Percentiles rank a stretch among this genome's conserved stretches.
phyloP scores from a whole-genome alignment of 1,139 yeast genomes.

The Suhomyces coccinellae region DNA sequence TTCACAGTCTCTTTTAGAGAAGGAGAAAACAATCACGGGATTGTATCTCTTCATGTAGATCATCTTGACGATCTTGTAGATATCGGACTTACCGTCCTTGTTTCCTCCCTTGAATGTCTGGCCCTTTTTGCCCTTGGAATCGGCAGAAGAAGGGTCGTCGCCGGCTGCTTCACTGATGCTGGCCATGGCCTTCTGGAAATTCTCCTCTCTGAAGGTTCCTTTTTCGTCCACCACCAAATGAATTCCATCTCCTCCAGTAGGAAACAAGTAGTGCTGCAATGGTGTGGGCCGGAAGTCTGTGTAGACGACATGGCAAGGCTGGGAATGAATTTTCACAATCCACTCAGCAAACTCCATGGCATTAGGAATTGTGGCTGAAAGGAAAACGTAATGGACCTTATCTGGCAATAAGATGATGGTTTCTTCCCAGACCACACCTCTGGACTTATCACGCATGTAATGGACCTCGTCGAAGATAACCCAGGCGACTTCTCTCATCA shows the following conservation, averaged over 20 bases:
- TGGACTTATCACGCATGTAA: constrained; percentile 90
- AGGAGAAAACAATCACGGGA: constrained; percentile 97
- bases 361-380: constrained; percentile 97
- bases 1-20: constrained; percentile 96
- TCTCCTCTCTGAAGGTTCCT: constrained; percentile 93
- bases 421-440: constrained; percentile 99
- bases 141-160: constrained; percentile 71
- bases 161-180: constrained; percentile 81
- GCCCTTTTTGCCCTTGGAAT: constrained; percentile 69
- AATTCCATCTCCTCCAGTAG: constrained; percentile 97
- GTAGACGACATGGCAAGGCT: constrained; percentile 98
- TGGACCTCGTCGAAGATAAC: constrained; percentile 96
- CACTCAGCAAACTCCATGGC: constrained; percentile 99
- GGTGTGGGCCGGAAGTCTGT: constrained; percentile 99
- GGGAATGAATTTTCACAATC: constrained; percentile 92
- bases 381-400: constrained; percentile 81
- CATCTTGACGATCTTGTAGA: constrained; percentile 96
- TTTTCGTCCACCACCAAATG: constrained; percentile 97
- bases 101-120: constrained; percentile 90
- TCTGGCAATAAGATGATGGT: constrained; percentile 94
- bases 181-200: constrained; percentile 98
- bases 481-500: constrained; percentile 96
- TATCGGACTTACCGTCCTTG: constrained; percentile 83
- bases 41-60: constrained; percentile 93
- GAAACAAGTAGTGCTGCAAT: constrained; percentile 92